phyloP scores from a whole-genome alignment of 75 land plant species.

The Sequoiadendron giganteum region DNA sequence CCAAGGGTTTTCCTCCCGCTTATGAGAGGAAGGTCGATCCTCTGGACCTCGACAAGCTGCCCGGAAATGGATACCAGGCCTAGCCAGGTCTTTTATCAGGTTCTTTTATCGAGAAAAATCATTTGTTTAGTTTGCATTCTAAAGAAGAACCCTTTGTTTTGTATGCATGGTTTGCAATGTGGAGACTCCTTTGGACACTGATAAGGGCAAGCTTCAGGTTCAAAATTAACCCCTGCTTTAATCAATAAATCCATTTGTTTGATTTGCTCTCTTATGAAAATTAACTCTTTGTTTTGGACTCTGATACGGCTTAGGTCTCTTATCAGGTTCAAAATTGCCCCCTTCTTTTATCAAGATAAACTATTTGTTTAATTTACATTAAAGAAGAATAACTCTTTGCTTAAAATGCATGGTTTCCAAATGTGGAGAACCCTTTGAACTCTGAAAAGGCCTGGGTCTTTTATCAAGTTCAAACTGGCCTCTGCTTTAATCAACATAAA shows the following conservation, averaged over 20 bases:
- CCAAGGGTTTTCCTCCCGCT: constrained; percentile 43
- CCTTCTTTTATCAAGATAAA: not conserved
- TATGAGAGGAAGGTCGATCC: constrained; percentile 31
- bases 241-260: too few relatives aligned
- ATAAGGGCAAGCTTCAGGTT: not conserved
- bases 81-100: not conserved
- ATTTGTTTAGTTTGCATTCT: not conserved
- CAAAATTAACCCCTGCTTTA: too few relatives aligned
- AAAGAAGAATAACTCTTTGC: too few relatives aligned
- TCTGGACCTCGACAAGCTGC: constrained; percentile 43
- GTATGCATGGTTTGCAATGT: not conserved
- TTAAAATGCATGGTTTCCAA: not conserved
- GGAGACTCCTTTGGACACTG: not conserved
- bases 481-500: too few relatives aligned
- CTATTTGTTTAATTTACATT: not conserved
- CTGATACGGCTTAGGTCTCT: too few relatives aligned
- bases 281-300: not conserved
- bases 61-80: constrained; percentile 81
- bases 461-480: not conserved
- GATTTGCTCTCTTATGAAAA: not conserved
- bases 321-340: not conserved
- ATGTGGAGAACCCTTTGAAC: not conserved
- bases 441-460: too few relatives aligned
- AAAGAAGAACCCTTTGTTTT: too few relatives aligned
- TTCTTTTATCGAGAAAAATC: not conserved